These are phyloP conservation scores for Ustanciosporium gigantosporum DNA, from an alignment of 1,284 basidiomycete genomes.

Conservation along the genomic window DNA sequence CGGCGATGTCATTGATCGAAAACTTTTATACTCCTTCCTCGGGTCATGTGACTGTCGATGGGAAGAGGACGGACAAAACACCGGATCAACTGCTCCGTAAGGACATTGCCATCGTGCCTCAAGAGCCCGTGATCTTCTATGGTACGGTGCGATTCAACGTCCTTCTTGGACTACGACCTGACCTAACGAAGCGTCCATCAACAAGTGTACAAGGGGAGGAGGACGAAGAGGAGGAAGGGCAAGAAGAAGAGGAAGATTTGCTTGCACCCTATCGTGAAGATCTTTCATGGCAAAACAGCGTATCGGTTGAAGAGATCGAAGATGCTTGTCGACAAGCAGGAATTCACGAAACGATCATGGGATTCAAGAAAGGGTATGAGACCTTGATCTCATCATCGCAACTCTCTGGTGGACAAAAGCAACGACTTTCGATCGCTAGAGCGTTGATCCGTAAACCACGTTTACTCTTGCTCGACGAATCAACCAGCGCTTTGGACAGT, in stretches of 20 bases:
- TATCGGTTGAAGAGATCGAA: conserved; percentile 8
- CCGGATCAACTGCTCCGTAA: conserved; percentile 62
- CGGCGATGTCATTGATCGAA: conserved; percentile 61
- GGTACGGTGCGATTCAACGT: conserved; percentile 63
- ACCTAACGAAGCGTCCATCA: conserved; percentile 50
- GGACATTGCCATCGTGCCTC: conserved; percentile 46
- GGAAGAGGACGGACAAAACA: conserved; percentile 86
- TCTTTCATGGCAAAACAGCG: conserved; percentile 6
- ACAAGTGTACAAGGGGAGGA: too few species aligned
- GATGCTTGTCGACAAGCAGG: conserved; percentile 12
- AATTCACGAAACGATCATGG: conserved; percentile 78
- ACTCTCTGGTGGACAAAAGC: conserved; percentile 55
- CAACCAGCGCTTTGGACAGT: conserved; percentile 54
- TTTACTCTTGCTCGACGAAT: conserved; percentile 53
- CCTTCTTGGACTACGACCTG: conserved; percentile 22
- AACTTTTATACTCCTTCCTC: conserved; percentile 69
- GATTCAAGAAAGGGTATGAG: conserved; percentile 82
- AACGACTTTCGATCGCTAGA: conserved; percentile 50
- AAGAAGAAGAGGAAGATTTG: conserved; percentile 12
- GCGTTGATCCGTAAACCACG: conserved; percentile 52
- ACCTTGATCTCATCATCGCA: conserved; percentile 63
- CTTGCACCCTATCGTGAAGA: conserved; percentile 16
- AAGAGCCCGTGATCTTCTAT: conserved; percentile 63
- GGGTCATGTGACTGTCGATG: conserved; percentile 75
- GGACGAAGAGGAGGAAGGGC: too few species aligned